These are phyloP conservation scores for Pseudopediastrum boryanum DNA, from an alignment of 139 green algal genomes.

Conservation along the genomic window DNA sequence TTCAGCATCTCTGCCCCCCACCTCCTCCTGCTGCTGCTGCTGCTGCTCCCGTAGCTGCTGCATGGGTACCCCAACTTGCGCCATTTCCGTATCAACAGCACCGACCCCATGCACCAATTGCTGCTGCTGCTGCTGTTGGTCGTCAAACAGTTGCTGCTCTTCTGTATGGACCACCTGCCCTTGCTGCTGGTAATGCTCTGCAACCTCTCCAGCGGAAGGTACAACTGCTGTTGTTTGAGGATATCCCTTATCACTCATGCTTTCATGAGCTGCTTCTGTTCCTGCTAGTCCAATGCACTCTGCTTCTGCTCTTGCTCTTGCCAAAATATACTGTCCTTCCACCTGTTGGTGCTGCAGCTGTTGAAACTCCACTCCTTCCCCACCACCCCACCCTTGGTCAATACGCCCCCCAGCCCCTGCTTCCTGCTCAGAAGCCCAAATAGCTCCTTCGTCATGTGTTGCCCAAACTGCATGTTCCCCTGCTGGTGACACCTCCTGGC, in stretches of 20 bases:
- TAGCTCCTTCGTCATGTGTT: background rate
- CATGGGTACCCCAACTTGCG: background rate
- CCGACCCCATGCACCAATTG: background rate
- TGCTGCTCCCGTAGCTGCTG: background rate
- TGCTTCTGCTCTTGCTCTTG: conserved; percentile 1
- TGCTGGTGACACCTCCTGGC: background rate
- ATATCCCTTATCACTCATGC: too few species aligned
- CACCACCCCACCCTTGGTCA: too few species aligned
- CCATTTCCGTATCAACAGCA: conserved; percentile 10
- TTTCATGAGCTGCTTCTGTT: too few species aligned
- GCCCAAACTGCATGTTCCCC: too few species aligned
- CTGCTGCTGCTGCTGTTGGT: conserved; percentile 8
- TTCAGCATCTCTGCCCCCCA: background rate
- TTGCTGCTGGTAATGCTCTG: conserved; percentile 1
- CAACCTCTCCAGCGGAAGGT: too few species aligned
- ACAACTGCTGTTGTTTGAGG: too few species aligned
- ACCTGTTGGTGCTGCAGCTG: background rate
- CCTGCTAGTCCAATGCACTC: background rate
- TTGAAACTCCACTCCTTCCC: background rate
- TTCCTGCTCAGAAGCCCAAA: background rate
- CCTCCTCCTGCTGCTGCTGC: background rate
- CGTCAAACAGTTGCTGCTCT: background rate
- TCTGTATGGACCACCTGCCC: background rate
- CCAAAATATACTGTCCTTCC: background rate
- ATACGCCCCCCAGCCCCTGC: too few species aligned